Evolutionary conservation across 2,329 filamentous ascomycete species (phyloP).

Genomic region (Aulographum hederae): DNA sequence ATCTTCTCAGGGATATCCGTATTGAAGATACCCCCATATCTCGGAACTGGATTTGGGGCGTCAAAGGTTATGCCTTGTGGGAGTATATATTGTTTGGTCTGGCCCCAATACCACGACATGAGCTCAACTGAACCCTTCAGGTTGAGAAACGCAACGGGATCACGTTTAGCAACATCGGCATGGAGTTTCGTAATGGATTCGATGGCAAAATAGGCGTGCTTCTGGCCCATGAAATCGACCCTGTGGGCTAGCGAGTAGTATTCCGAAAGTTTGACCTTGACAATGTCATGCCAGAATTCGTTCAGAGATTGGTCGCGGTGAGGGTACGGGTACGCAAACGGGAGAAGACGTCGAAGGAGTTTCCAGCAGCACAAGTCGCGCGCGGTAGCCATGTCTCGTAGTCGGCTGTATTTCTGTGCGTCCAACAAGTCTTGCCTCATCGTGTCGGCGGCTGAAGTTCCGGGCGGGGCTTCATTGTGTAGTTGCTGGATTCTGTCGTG

Average conservation of each 20-base stretch:
- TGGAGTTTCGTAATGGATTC: slow-evolving; percentile 86
- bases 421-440: slow-evolving; percentile 47
- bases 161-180: slow-evolving; percentile 61
- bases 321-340: slow-evolving; percentile 69
- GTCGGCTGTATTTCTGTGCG: slow-evolving; percentile 38
- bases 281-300: slow-evolving; percentile 63
- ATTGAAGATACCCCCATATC: slow-evolving; percentile 24
- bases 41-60: slow-evolving; percentile 22
- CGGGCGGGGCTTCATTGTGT: slow-evolving; percentile 25
- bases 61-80: slow-evolving; percentile 60
- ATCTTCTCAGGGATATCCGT: slow-evolving; percentile 30
- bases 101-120: slow-evolving; percentile 64
- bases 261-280: slow-evolving; percentile 41
- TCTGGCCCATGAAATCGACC: slow-evolving; percentile 50
- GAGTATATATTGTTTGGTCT: slow-evolving; percentile 60
- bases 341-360: slow-evolving; percentile 57
- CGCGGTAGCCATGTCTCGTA: slow-evolving; percentile 43
- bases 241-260: slow-evolving; percentile 30
- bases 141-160: slow-evolving; percentile 67
- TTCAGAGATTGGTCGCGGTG: slow-evolving; percentile 59
- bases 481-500: slow-evolving; percentile 59
- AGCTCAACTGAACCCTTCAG: slow-evolving; percentile 65
- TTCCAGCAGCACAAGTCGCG: slow-evolving; percentile 63
- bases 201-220: slow-evolving; percentile 47
- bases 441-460: slow-evolving; percentile 23